Percentiles rank a stretch among this genome's conserved stretches.
These are phyloP conservation scores for Thuidium tamariscinum DNA, from an alignment of 225 moss, liverwort and hornwort genomes.

Conservation along the genomic window DNA sequence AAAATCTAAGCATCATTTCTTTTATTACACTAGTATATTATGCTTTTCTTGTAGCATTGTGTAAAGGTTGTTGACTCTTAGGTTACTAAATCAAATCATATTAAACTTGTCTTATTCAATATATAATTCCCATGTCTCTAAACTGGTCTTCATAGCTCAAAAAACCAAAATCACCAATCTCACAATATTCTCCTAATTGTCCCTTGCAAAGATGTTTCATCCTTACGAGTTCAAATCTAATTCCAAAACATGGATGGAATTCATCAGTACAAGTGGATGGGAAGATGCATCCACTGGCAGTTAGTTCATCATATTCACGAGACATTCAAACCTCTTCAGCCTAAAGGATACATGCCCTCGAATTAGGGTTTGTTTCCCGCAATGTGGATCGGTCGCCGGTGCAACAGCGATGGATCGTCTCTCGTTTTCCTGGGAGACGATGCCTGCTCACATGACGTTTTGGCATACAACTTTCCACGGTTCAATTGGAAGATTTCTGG, in stretches of 20 bases:
- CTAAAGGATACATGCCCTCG: background rate
- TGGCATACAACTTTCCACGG: background rate
- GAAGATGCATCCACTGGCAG: background rate
- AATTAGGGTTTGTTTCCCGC: background rate
- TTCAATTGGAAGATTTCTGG: background rate
- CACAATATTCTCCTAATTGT: background rate
- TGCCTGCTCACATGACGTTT: background rate
- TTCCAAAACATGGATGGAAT: background rate
- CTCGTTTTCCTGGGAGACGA: background rate
- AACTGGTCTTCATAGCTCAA: accelerated
- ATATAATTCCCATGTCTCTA: background rate
- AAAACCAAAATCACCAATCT: background rate
- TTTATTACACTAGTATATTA: background rate
- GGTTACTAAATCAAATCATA: background rate
- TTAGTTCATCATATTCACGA: background rate
- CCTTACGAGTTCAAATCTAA: background rate
- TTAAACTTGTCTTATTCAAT: background rate
- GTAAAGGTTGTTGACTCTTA: background rate
- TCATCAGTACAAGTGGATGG: background rate
- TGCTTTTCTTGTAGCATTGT: background rate
- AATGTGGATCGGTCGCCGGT: background rate
- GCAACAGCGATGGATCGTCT: background rate
- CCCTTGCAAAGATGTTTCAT: background rate
- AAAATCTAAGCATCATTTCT: accelerated
- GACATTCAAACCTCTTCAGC: constrained; percentile 3